Conservation (phyloP, 306 rosid species). For the Ochetophila trinervis region DNA sequence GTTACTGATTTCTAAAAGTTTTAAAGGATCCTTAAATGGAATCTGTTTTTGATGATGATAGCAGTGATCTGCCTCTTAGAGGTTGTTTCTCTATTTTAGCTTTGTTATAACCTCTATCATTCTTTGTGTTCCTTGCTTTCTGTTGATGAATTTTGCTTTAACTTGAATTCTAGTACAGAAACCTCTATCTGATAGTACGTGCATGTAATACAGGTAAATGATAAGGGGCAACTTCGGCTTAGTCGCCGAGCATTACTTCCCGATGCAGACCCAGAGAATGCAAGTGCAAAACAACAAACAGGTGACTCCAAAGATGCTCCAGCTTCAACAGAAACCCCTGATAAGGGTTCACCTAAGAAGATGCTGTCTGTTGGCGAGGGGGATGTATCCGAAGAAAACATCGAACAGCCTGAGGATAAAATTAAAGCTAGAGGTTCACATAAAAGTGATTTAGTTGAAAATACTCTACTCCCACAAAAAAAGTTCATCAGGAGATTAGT, state of each 20-base stretch:
- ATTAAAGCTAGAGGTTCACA: slow-evolving; percentile 35
- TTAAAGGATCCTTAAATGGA: no score
- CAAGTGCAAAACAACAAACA: slow-evolving; percentile 38
- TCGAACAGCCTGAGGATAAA: slow-evolving; percentile 35
- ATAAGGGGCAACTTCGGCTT: slow-evolving; percentile 92
- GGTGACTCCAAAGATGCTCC: slow-evolving; percentile 27
- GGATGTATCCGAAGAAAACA: slow-evolving; percentile 35
- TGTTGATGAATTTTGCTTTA: slow-evolving; percentile 16
- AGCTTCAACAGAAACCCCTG: slow-evolving; percentile 21
- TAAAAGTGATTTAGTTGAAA: slow-evolving; percentile 42
- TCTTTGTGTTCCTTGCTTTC: slow-evolving; percentile 9
- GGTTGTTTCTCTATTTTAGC: background rate
- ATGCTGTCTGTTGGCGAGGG: slow-evolving; percentile 10
- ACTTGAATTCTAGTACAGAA: background rate
- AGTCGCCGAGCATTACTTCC: slow-evolving; percentile 85
- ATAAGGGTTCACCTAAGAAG: slow-evolving; percentile 28
- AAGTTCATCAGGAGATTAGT: slow-evolving; percentile 58
- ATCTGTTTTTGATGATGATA: no score
- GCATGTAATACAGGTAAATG: slow-evolving; percentile 66
- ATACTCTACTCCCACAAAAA: slow-evolving; percentile 44
- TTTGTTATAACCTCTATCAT: background rate
- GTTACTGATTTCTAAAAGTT: no score
- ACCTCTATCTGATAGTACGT: slow-evolving; percentile 18
- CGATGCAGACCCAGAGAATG: slow-evolving; percentile 44
- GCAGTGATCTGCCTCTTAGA: no score